Evolutionary conservation across 1,284 basidiomycete species (phyloP).

Genomic region (Apiotrichum sp.): DNA sequence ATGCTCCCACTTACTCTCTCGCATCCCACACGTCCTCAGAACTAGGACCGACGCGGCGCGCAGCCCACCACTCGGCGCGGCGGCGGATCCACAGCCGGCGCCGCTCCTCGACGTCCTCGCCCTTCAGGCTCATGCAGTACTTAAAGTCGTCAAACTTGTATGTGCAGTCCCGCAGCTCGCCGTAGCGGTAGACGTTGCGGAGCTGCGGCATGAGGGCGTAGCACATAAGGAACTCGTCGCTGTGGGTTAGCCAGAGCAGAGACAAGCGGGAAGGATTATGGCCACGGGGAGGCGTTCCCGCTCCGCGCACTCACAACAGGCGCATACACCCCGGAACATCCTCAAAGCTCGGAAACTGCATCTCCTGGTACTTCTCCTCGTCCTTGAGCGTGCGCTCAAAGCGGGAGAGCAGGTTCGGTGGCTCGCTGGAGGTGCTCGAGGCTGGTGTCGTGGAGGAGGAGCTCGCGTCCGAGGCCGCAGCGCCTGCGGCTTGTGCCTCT

Average conservation of each 20-base stretch:
- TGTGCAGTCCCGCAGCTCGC: slow-evolving; percentile 67
- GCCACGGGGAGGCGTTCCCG: too few species aligned
- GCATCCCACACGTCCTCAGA: slow-evolving; percentile 93
- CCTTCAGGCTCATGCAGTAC: slow-evolving; percentile 83
- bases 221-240: slow-evolving; percentile 70
- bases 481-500: not conserved
- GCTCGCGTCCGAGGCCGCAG: not conserved
- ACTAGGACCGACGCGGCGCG: slow-evolving; percentile 63
- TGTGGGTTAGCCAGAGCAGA: slow-evolving; percentile 5
- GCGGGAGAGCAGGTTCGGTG: slow-evolving; percentile 20
- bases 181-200: slow-evolving; percentile 79
- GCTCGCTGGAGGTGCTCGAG: not conserved
- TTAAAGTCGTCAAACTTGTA: slow-evolving; percentile 88
- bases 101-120: slow-evolving; percentile 66
- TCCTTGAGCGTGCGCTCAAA: slow-evolving; percentile 36
- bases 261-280: too few species aligned
- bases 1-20: slow-evolving; percentile 50
- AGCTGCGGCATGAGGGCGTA: slow-evolving; percentile 76
- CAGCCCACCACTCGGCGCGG: slow-evolving; percentile 87
- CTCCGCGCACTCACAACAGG: slow-evolving; percentile 51
- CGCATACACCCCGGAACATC: slow-evolving; percentile 74
- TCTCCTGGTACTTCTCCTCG: slow-evolving; percentile 41
- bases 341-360: slow-evolving; percentile 60
- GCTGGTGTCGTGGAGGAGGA: not conserved
- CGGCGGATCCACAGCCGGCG: slow-evolving; percentile 76